phyloP scores from a whole-genome alignment of 1,284 basidiomycete genomes.

The Ganoderma meredithae region DNA sequence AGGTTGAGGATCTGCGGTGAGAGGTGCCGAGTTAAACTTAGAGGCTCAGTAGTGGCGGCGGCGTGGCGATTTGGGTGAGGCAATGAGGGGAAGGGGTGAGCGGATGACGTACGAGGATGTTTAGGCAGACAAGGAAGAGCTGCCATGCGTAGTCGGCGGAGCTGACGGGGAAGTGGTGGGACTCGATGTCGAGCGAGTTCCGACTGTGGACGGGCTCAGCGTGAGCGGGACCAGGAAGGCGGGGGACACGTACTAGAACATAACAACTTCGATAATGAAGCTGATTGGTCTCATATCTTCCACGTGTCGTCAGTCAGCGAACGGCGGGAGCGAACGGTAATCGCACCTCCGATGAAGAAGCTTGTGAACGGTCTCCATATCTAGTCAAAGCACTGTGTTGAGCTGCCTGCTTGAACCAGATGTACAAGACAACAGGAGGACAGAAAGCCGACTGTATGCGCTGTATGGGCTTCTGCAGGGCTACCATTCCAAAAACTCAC shows the following conservation, averaged over 20 bases:
- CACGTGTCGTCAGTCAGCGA: constrained; percentile 49
- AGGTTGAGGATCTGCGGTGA: constrained; percentile 59
- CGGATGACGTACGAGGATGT: constrained; percentile 41
- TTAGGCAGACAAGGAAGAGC: constrained; percentile 60
- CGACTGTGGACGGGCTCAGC: constrained; percentile 51
- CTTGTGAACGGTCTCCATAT: constrained; percentile 81
- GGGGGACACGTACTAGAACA: constrained; percentile 68
- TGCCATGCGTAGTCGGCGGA: constrained; percentile 83
- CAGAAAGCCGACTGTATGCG: not conserved
- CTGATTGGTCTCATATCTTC: constrained; percentile 46
- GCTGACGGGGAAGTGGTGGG: constrained; percentile 60
- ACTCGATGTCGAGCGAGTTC: constrained; percentile 70
- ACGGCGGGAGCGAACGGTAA: not conserved
- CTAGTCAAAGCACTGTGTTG: constrained; percentile 43
- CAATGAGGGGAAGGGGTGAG: not conserved
- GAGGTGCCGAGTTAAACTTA: no score
- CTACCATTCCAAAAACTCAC: constrained; percentile 46
- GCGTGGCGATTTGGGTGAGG: not conserved
- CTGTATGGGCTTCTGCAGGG: not conserved
- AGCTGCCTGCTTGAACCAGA: not conserved
- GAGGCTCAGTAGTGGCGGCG: no score
- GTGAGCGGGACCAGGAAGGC: not conserved
- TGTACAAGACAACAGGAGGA: not conserved
- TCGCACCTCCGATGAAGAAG: constrained; percentile 80
- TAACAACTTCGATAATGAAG: constrained; percentile 77